These are phyloP conservation scores for Neurospora sp. DNA, from an alignment of 495 filamentous ascomycete genomes.

Conservation along the genomic window DNA sequence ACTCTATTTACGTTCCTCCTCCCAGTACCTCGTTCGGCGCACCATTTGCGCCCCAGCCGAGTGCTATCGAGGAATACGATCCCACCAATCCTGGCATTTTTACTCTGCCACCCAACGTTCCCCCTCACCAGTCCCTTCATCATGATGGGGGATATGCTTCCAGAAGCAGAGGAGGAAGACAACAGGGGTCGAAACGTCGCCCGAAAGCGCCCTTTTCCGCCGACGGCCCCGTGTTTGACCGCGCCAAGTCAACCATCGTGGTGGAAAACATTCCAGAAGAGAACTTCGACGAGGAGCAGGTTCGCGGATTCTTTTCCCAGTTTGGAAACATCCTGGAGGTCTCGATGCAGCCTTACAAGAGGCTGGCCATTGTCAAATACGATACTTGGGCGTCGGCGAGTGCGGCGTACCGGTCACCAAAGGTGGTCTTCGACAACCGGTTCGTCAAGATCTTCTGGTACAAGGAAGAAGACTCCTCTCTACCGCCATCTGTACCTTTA, in stretches of 20 bases:
- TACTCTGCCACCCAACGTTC: background rate
- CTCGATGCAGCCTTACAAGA: constrained; percentile 65
- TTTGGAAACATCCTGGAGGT: constrained; percentile 72
- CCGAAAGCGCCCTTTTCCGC: constrained; percentile 56
- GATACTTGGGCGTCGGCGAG: constrained; percentile 62
- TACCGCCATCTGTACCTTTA: constrained; percentile 10
- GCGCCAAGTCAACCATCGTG: constrained; percentile 69
- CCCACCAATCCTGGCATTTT: constrained; percentile 47
- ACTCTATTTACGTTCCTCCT: constrained; percentile 6
- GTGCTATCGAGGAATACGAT: constrained; percentile 64
- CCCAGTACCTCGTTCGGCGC: background rate
- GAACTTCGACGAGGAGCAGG: constrained; percentile 60
- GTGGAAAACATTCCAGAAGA: constrained; percentile 91
- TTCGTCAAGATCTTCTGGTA: constrained; percentile 98
- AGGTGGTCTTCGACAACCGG: constrained; percentile 91
- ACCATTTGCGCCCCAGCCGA: constrained; percentile 3
- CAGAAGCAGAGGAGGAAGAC: constrained; percentile 11
- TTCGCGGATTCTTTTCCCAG: constrained; percentile 73
- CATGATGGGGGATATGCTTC: constrained; percentile 1
- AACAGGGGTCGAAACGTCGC: constrained; percentile 20
- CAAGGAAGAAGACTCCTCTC: constrained; percentile 43
- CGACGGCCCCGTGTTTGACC: constrained; percentile 65
- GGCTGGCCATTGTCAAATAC: constrained; percentile 74
- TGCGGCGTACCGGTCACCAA: constrained; percentile 79
- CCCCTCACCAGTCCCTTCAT: background rate